Base-by-base conservation (phyloP, 345 rosid species). In the Garcia nutans region DNA sequence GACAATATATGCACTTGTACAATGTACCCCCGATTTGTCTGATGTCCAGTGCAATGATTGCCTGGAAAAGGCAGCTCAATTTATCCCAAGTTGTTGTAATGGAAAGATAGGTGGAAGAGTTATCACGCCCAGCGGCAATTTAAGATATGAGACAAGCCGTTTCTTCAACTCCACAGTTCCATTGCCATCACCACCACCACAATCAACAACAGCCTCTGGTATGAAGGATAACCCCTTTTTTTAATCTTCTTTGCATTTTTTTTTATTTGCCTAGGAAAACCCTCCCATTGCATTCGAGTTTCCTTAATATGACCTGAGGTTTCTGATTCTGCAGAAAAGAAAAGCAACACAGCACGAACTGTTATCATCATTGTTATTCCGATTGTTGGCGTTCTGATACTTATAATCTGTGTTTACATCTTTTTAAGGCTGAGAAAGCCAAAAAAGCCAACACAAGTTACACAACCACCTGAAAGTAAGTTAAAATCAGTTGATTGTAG, bases 1-100 rank as follows among this genome's bases (percentile, higher is more conserved):
- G 49, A 63, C 64, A 37, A 66, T 84, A 7, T 78, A 75, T 49
- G 82, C 79, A 37, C 77, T 84, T 8, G 81, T 47, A 5, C 65
- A 61, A 8, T 61, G 65, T 12, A 61, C 65, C 28, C 65, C 65
- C 15, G 65, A 61, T 31, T 28, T 61, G 19, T 61, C 66, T 15
- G 20, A 3, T 0, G 2, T 3, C 6, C 9, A 62, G 1, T 62
- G 44, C 66, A 62, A 4, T 2, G 20, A 28, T 33, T 62, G 66
- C 42, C 24, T 62, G 11, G 20, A 20, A 3, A 42, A 28, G 66
- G 17, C 66, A 10, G 24, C 42, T 0, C 8, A 6, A 15, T 13
- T 11, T 19, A 62, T 62, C 10, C 42, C 42, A 26, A 8, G 12
- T 6, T 62, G 66, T 28, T 62, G 66, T 15, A 26, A 62, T 28